Conservation (phyloP, 345 rosid genomes). For the Brassica juncea region DNA sequence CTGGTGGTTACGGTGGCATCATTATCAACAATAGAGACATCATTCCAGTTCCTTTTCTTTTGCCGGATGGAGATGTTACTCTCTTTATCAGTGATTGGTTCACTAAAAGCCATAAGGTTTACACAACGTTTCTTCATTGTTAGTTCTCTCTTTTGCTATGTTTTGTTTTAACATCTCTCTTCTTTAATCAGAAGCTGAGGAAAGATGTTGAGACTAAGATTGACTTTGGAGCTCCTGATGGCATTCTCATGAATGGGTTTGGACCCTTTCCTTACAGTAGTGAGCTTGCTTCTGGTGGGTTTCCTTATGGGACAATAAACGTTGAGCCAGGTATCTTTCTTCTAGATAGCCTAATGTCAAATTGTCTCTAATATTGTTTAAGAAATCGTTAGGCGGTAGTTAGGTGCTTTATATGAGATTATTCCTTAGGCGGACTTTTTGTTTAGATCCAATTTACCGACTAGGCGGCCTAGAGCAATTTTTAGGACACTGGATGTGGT, state of each 20-base stretch:
- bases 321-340: constrained; percentile 69
- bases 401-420: too few species aligned
- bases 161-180: neutral
- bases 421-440: too few species aligned
- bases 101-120: constrained; percentile 70
- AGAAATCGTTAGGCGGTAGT: too few species aligned
- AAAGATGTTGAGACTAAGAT: constrained; percentile 61
- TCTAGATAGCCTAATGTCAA: neutral
- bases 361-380: neutral
- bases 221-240: constrained; percentile 74
- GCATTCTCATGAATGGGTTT: constrained; percentile 73
- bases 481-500: too few species aligned
- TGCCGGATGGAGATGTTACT: constrained; percentile 76
- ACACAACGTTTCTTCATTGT: neutral
- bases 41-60: constrained; percentile 63
- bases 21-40: constrained; percentile 65
- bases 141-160: constrained; percentile 10
- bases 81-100: constrained; percentile 81
- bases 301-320: constrained; percentile 63
- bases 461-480: too few species aligned
- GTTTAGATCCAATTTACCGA: too few species aligned
- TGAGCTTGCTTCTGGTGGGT: constrained; percentile 52
- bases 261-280: constrained; percentile 75
- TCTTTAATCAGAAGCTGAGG: constrained; percentile 60
- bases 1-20: constrained; percentile 81